Conservation (phyloP, 148 eudicot species). For the Simmondsia chinensis region DNA sequence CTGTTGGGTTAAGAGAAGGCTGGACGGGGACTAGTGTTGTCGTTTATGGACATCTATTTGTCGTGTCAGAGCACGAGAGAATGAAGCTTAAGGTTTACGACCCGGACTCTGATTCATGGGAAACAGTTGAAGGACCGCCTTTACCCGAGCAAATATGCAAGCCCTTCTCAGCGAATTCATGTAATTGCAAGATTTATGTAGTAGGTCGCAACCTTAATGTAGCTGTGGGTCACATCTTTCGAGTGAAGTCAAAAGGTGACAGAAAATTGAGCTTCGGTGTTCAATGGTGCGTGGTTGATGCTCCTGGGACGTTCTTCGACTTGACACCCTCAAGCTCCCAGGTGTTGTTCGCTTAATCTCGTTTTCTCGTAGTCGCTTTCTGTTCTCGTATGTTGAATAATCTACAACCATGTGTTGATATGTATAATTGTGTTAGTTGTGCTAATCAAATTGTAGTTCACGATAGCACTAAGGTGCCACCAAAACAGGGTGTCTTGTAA, state of each 20-base stretch:
- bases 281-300: slow-evolving; percentile 62
- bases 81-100: slow-evolving; percentile 89
- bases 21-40: slow-evolving; percentile 98
- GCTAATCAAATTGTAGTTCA: too few relatives aligned
- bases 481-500: too few relatives aligned
- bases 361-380: too few relatives aligned
- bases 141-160: slow-evolving; percentile 91
- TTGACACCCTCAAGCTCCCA: slow-evolving; percentile 79
- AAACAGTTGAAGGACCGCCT: slow-evolving; percentile 64
- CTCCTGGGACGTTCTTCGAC: slow-evolving; percentile 43
- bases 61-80: slow-evolving; percentile 88
- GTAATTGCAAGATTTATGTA: slow-evolving; percentile 49
- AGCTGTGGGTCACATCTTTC: slow-evolving; percentile 62
- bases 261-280: slow-evolving; percentile 48
- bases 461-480: too few relatives aligned
- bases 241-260: slow-evolving; percentile 13
- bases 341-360: slow-evolving; percentile 81
- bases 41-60: slow-evolving; percentile 61
- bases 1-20: slow-evolving; percentile 76
- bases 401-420: too few relatives aligned
- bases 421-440: too few relatives aligned
- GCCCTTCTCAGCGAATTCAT: slow-evolving; percentile 70
- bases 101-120: slow-evolving; percentile 59
- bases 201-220: slow-evolving; percentile 81
- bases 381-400: too few relatives aligned